A percentile compares a stretch with the other conserved stretches of the same genome.
These are phyloP conservation scores for Lindgomyces ingoldianus DNA, from an alignment of 495 filamentous ascomycete species.

Conservation along the genomic window DNA sequence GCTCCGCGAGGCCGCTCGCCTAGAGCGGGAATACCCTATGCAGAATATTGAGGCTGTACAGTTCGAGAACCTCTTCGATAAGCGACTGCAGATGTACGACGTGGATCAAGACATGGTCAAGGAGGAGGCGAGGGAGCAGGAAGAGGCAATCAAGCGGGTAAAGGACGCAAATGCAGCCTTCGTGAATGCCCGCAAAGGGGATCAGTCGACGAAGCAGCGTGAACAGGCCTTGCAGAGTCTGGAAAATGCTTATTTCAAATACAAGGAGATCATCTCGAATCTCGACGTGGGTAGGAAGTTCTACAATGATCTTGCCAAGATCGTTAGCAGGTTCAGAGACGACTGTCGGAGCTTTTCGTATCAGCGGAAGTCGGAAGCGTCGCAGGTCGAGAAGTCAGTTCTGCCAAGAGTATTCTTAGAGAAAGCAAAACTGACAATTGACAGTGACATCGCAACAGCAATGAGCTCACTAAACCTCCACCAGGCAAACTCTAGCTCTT, in stretches of 20 bases:
- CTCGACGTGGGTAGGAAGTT: slow-evolving; percentile 89
- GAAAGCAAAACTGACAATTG: slow-evolving; percentile 22
- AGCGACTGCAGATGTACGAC: slow-evolving; percentile 77
- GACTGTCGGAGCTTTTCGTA: slow-evolving; percentile 77
- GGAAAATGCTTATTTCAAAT: slow-evolving; percentile 90
- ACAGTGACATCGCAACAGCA: slow-evolving; percentile 63
- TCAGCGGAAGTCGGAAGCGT: slow-evolving; percentile 76
- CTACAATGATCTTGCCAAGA: slow-evolving; percentile 91
- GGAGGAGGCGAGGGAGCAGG: slow-evolving; percentile 75
- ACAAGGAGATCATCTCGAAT: slow-evolving; percentile 90
- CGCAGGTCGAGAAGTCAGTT: slow-evolving; percentile 69
- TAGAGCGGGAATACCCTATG: slow-evolving; percentile 84
- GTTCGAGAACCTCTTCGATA: slow-evolving; percentile 89
- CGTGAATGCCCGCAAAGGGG: slow-evolving; percentile 66
- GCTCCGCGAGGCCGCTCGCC: slow-evolving; percentile 73
- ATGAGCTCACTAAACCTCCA: slow-evolving; percentile 63
- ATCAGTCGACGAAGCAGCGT: slow-evolving; percentile 72
- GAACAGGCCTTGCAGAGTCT: slow-evolving; percentile 84
- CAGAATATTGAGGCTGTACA: slow-evolving; percentile 79
- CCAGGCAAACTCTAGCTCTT: slow-evolving; percentile 43
- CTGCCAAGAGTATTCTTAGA: neutral
- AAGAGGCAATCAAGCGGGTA: slow-evolving; percentile 65
- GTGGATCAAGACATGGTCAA: slow-evolving; percentile 67
- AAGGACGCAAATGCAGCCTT: slow-evolving; percentile 78
- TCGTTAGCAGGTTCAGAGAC: slow-evolving; percentile 76